Percentiles rank a stretch among this genome's conserved stretches.
Evolutionary conservation across 2,329 filamentous ascomycete species (phyloP).

Genomic region (Hymenoscyphus repandus): DNA sequence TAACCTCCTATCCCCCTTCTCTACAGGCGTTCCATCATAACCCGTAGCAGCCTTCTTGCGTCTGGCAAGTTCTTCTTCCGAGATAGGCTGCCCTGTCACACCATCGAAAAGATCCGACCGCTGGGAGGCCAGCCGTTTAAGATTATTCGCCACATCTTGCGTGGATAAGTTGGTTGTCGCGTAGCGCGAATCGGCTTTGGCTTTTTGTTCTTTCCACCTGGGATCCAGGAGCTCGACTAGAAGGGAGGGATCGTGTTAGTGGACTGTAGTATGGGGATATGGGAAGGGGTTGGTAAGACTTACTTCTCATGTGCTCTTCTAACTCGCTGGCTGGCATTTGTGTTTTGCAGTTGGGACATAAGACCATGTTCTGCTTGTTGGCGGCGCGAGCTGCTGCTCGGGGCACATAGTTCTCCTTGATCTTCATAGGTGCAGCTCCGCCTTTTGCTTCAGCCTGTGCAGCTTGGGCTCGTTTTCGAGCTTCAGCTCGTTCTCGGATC

Average conservation of each 20-base stretch:
- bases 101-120: constrained; percentile 82
- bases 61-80: constrained; percentile 69
- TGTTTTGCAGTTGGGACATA: constrained; percentile 92
- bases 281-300: constrained; percentile 25
- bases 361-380: constrained; percentile 59
- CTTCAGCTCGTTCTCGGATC: constrained; percentile 58
- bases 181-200: constrained; percentile 78
- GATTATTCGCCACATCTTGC: constrained; percentile 83
- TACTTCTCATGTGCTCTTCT: constrained; percentile 86
- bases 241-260: constrained; percentile 14
- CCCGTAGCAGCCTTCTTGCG: constrained; percentile 70
- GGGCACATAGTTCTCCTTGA: constrained; percentile 88
- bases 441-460: constrained; percentile 73
- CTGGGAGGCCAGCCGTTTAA: constrained; percentile 90
- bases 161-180: constrained; percentile 83
- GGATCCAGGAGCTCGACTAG: constrained; percentile 83
- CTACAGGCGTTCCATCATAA: constrained; percentile 58
- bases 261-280: background rate
- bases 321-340: constrained; percentile 82
- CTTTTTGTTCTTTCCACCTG: constrained; percentile 91
- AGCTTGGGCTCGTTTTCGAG: constrained; percentile 62
- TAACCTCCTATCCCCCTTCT: constrained; percentile 50
- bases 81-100: constrained; percentile 60
- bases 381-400: constrained; percentile 69
- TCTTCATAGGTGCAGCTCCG: constrained; percentile 70